phyloP scores from a whole-genome alignment of 129 eudicot species.

The Arctium minus region DNA sequence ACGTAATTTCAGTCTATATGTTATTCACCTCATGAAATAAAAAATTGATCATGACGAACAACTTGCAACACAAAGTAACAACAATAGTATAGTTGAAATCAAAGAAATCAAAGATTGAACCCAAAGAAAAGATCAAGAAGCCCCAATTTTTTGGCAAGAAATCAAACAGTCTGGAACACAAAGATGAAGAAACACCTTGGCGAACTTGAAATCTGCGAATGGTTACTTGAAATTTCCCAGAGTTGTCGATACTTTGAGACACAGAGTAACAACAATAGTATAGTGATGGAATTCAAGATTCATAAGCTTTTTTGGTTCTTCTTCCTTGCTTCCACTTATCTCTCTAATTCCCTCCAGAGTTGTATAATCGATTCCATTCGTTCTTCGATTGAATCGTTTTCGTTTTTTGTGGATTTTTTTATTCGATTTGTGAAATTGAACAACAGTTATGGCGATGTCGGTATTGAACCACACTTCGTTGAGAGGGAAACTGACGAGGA shows the following conservation, averaged over 20 bases:
- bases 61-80: too few relatives aligned
- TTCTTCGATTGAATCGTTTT: neutral
- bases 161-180: conserved; percentile 4
- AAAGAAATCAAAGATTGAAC: neutral
- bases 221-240: conserved; percentile 14
- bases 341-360: too few relatives aligned
- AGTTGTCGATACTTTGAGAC: conserved; percentile 1
- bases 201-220: conserved; percentile 21
- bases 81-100: too few relatives aligned
- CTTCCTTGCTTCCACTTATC: neutral
- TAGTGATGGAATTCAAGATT: conserved; percentile 30
- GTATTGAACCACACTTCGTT: conserved; percentile 34
- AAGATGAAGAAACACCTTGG: conserved; percentile 31
- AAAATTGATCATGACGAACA: too few relatives aligned
- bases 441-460: conserved; percentile 40
- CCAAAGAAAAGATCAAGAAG: conserved; percentile 7
- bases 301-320: conserved; percentile 4
- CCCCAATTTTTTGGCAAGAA: neutral
- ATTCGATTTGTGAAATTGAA: conserved; percentile 5
- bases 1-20: too few relatives aligned
- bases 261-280: conserved; percentile 2
- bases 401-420: neutral
- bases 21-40: too few relatives aligned
- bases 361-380: neutral
- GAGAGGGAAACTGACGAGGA: conserved; percentile 49